Percentiles rank a stretch among this genome's conserved stretches.
Evolutionary conservation across 768 basidiomycete genomes (phyloP).

Genomic region (Cantharellus cinnabarinus): DNA sequence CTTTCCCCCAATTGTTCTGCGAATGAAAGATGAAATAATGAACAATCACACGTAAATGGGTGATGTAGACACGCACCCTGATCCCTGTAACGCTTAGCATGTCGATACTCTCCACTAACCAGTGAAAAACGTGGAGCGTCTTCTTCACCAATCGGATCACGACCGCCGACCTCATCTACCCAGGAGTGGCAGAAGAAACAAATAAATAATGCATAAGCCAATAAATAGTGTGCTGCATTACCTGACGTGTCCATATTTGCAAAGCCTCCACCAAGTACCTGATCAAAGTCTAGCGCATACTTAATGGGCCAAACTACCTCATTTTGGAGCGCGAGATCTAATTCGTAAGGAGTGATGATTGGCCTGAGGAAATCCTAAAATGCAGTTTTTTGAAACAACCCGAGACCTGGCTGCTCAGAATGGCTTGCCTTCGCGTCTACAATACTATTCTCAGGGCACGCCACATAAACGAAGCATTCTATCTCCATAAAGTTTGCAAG

Average conservation of each 20-base stretch:
- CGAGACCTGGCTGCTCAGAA: neutral
- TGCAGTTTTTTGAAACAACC: neutral
- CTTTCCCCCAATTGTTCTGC: too few relatives aligned
- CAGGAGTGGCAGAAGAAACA: too few relatives aligned
- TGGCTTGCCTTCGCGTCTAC: constrained; percentile 17
- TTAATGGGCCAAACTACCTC: constrained; percentile 52
- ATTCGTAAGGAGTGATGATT: constrained; percentile 86
- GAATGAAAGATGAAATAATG: too few relatives aligned
- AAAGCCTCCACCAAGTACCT: constrained; percentile 23
- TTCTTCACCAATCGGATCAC: constrained; percentile 19
- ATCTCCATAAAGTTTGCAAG: constrained; percentile 91
- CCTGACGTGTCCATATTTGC: too few relatives aligned
- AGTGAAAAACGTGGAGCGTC: constrained; percentile 35
- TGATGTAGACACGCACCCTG: too few relatives aligned
- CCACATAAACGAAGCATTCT: constrained; percentile 87
- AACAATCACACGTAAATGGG: too few relatives aligned
- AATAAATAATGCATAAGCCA: too few relatives aligned
- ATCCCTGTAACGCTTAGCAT: constrained; percentile 37
- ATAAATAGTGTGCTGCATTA: too few relatives aligned
- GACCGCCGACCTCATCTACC: too few relatives aligned
- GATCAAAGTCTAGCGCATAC: constrained; percentile 63
- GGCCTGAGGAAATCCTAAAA: constrained; percentile 70
- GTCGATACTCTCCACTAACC: constrained; percentile 67
- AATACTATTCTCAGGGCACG: constrained; percentile 83
- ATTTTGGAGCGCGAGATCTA: constrained; percentile 55